A percentile compares a stretch with the other conserved stretches of the same genome.
Evolutionary conservation across 495 filamentous ascomycete genomes (phyloP).

Genomic region (Penicillium steckii): DNA sequence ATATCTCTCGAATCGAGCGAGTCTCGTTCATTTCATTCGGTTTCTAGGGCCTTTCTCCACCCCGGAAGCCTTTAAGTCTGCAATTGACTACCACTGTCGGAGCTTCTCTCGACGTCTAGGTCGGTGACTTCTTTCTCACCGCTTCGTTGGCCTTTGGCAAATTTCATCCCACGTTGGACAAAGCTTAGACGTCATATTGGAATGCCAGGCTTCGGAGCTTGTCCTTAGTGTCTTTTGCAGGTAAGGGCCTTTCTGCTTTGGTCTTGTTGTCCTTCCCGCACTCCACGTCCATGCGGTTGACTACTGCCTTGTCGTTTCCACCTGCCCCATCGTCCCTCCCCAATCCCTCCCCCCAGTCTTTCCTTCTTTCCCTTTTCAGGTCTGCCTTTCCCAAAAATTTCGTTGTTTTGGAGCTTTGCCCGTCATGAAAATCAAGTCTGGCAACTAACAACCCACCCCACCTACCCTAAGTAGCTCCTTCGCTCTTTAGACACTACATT

Average conservation of each 20-base stretch:
- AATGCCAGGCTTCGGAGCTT: conserved; percentile 23
- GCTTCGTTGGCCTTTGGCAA: conserved; percentile 19
- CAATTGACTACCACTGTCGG: conserved; percentile 18
- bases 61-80: conserved; percentile 12
- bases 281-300: not conserved
- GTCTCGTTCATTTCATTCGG: conserved; percentile 33
- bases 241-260: conserved; percentile 18
- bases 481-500: conserved; percentile 9
- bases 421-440: not conserved
- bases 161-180: conserved; percentile 24
- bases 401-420: not conserved
- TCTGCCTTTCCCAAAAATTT: not conserved
- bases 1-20: conserved; percentile 25
- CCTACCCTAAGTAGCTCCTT: not conserved
- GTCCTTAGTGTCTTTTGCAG: conserved; percentile 27
- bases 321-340: not conserved
- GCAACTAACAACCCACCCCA: not conserved
- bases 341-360: not conserved
- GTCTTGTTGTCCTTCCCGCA: not conserved
- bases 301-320: too few relatives aligned
- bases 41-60: conserved; percentile 11
- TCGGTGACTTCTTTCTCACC: conserved; percentile 4
- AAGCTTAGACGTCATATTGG: conserved; percentile 29
- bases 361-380: not conserved
- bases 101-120: conserved; percentile 8